Base-by-base conservation (phyloP, 148 eudicot genomes). In the Mesembryanthemum crystallinum region DNA sequence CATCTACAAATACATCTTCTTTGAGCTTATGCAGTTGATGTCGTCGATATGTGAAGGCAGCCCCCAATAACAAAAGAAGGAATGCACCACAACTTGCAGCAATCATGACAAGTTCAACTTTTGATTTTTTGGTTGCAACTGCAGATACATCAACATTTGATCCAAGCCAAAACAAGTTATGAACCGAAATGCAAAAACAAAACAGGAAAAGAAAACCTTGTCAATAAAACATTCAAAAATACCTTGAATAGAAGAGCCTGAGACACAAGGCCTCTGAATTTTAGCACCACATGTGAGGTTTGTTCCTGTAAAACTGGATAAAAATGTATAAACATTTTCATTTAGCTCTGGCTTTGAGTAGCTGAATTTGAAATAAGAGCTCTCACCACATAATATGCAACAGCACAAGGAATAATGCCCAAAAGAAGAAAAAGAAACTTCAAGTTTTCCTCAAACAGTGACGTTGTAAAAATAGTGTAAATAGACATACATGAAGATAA, bases 241-340 rank as follows among this genome's bases (percentile, higher is more conserved):
- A 92, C 98, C 97, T 79, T 85, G 77, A 72, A 69, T 30, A 39
- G 88, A 64, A 72, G 91, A 86, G 72, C 87, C 81, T 47, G 92
- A 87, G 78, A 83, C 85, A 82, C 99, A 95, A 82, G 96, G 90
- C 47, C 83, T 86, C 68, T 85, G 83, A 78, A 77, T 72, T 77
- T 79, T 85, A 45, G 84, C 82, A 73, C 93, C 96, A 83, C 99
- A 95, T 63, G 67, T 76, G 55, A 95, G 92, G 73, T 47, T 82
- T 58, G 87, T 90, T 76, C 88, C 99, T 84, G 99, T 79, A 82
- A 92, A 95, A 82, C 99, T 95, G 95, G 76, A 69, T 4, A 66
- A 4, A 57, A 71, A 70, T 73, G 7, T 64, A 25, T 20, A 63
- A 42, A 33, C 32, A 17, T 76, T 17, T n/a, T n/a, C n/a, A 61